Evolutionary conservation across 179 eudicot genomes (phyloP).

Genomic region (Vitellaria paradoxa): DNA sequence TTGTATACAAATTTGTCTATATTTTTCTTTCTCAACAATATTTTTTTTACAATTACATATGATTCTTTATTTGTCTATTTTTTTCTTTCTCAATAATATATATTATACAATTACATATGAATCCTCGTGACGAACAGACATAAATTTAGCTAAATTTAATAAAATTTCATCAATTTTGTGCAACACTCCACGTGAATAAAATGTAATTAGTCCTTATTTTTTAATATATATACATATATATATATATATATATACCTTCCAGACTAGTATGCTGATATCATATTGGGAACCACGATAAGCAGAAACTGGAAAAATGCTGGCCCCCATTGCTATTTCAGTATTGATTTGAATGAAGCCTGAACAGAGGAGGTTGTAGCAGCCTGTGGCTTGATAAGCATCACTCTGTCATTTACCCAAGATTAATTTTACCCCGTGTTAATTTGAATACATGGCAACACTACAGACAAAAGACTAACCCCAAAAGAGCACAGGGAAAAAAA

Average conservation of each 20-base stretch:
- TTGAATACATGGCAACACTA: neutral
- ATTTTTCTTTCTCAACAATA: too few relatives aligned
- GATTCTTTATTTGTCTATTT: too few relatives aligned
- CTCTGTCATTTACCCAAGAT: constrained; percentile 20
- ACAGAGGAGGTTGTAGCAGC: constrained; percentile 45
- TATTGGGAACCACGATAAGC: constrained; percentile 28
- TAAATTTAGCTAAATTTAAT: too few relatives aligned
- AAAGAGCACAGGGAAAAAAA: neutral
- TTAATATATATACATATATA: too few relatives aligned
- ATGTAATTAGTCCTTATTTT: too few relatives aligned
- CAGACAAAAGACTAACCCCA: neutral
- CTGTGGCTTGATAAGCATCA: constrained; percentile 42
- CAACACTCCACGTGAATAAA: too few relatives aligned
- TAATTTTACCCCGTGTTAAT: neutral
- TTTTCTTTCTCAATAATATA: too few relatives aligned
- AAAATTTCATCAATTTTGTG: too few relatives aligned
- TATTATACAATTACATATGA: too few relatives aligned
- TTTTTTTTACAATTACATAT: too few relatives aligned
- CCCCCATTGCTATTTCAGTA: constrained; percentile 39
- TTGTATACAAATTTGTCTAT: too few relatives aligned
- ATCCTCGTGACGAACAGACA: too few relatives aligned
- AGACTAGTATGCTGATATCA: constrained; percentile 33
- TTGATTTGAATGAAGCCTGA: constrained; percentile 41
- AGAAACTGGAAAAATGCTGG: constrained; percentile 37
- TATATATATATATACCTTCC: constrained; percentile 28